Percentiles rank a stretch among this genome's conserved stretches.
Evolutionary conservation across 441 rosid species (phyloP).

Genomic region (Biscutella laevigata): DNA sequence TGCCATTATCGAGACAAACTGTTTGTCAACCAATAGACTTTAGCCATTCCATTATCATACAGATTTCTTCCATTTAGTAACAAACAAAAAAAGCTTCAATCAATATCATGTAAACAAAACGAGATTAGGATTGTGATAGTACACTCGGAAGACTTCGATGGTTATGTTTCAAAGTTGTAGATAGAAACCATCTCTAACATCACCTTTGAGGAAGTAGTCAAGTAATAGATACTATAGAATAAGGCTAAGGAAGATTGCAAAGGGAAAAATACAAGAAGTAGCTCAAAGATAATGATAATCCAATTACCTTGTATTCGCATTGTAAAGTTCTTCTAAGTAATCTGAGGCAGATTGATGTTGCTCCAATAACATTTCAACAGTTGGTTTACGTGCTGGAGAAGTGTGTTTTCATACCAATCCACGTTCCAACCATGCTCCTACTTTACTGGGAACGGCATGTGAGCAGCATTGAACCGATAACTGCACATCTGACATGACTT

Average conservation of each 20-base stretch:
- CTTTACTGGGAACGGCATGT: slow-evolving; percentile 1
- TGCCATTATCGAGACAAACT: slow-evolving; percentile 2
- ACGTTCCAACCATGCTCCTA: background rate
- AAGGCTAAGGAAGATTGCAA: background rate
- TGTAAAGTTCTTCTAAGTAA: background rate
- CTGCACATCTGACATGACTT: background rate
- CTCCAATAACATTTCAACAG: background rate
- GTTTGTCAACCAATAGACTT: background rate
- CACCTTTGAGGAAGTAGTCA: no score
- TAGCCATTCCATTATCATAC: background rate
- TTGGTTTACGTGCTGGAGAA: background rate
- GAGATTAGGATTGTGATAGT: no score
- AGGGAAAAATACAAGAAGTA: no score
- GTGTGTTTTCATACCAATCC: background rate
- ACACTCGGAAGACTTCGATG: no score
- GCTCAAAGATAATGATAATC: background rate
- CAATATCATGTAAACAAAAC: background rate
- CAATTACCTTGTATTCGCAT: background rate
- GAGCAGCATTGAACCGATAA: background rate
- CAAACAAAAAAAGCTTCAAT: background rate
- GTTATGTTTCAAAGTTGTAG: no score
- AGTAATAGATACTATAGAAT: background rate
- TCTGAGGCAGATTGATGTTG: background rate
- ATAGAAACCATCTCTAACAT: no score
- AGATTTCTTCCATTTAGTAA: background rate